Evolutionary conservation across 2,329 filamentous ascomycete species (phyloP).

Genomic region (Ophiostoma sp.): DNA sequence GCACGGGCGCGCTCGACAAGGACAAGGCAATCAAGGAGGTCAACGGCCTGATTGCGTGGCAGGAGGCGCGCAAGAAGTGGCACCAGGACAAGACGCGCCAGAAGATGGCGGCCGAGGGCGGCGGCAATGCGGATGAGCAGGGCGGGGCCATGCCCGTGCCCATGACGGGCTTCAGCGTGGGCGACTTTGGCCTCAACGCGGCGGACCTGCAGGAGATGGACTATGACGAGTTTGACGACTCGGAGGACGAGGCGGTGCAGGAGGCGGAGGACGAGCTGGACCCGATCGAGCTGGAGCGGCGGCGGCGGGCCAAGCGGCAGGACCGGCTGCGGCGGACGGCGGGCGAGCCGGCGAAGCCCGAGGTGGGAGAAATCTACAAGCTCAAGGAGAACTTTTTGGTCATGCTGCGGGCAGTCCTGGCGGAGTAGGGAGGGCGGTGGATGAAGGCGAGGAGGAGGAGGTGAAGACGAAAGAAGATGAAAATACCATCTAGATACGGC

Average conservation of each 20-base stretch:
- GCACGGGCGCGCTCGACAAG: conserved; percentile 63
- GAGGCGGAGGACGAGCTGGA: conserved; percentile 74
- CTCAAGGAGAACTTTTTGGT: conserved; percentile 72
- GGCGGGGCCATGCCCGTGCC: conserved; percentile 41
- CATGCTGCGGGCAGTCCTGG: conserved; percentile 77
- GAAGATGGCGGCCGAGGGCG: conserved; percentile 91
- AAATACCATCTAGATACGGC: conserved; percentile 1
- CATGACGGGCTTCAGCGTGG: conserved; percentile 57
- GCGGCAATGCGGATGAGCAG: conserved; percentile 38
- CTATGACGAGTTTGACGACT: conserved; percentile 63
- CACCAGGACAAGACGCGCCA: conserved; percentile 95
- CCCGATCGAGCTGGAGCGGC: conserved; percentile 81
- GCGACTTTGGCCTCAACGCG: conserved; percentile 85
- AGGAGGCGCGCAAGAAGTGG: conserved; percentile 94
- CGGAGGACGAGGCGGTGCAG: conserved; percentile 60
- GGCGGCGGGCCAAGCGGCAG: conserved; percentile 67
- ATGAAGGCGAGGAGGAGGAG: neutral
- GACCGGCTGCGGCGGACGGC: conserved; percentile 75
- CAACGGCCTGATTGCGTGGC: conserved; percentile 82
- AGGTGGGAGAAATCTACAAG: conserved; percentile 72
- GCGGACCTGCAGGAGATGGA: conserved; percentile 82
- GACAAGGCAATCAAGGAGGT: conserved; percentile 72
- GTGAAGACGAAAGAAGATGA: neutral
- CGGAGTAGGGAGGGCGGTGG: conserved; percentile 48
- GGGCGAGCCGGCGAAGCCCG: conserved; percentile 77